These are phyloP conservation scores for Paspalum vaginatum DNA, from an alignment of 176 grass and related monocot genomes.

Conservation along the genomic window DNA sequence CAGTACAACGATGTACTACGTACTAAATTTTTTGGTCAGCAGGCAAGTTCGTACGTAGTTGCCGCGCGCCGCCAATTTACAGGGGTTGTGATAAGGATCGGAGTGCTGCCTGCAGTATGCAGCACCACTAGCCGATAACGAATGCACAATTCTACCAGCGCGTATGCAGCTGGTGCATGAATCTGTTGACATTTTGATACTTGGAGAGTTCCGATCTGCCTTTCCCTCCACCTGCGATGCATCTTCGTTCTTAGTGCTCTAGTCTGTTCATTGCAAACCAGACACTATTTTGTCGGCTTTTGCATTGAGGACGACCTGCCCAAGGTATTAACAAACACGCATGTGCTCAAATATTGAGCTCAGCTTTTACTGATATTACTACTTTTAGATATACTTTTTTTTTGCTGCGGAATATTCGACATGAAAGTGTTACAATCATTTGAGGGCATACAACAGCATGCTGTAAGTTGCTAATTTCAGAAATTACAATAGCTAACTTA, in stretches of 20 bases:
- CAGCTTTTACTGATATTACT: not conserved
- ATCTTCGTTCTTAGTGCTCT: not conserved
- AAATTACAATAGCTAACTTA: not conserved
- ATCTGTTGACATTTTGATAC: constrained; percentile 24
- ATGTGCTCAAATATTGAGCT: constrained; percentile 18
- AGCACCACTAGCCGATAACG: not conserved
- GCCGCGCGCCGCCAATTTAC: not conserved
- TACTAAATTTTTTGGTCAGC: not conserved
- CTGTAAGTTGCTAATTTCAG: not conserved
- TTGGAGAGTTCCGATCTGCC: constrained; percentile 16
- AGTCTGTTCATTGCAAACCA: not conserved
- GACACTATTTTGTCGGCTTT: constrained; percentile 13
- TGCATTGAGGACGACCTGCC: not conserved
- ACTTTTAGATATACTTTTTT: not conserved
- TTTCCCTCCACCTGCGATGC: not conserved
- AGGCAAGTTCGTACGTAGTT: not conserved
- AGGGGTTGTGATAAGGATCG: not conserved
- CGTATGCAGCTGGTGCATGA: constrained; percentile 21
- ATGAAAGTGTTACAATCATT: not conserved
- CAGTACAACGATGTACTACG: no score
- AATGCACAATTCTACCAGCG: not conserved
- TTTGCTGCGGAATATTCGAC: not conserved
- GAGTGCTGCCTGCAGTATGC: not conserved
- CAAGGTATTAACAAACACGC: constrained; percentile 11
- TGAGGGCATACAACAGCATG: not conserved